Conservation (phyloP, 495 filamentous ascomycete genomes). For the Xylaria curta region DNA sequence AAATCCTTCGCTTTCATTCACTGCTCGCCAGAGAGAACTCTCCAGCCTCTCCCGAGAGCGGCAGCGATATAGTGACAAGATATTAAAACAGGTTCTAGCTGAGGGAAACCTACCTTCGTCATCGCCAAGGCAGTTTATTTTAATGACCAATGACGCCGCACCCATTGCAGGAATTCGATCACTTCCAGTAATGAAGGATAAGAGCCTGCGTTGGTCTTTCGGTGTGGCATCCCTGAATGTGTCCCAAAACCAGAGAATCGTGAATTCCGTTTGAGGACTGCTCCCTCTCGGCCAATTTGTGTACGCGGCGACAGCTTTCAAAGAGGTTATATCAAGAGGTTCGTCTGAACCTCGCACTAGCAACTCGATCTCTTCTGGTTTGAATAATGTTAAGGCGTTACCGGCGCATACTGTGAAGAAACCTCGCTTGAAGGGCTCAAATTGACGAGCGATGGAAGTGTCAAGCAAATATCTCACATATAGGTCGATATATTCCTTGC, state of each 20-base stretch:
- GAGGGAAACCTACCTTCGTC: constrained; percentile 78
- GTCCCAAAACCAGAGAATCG: constrained; percentile 89
- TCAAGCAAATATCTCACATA: constrained; percentile 86
- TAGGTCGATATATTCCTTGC: constrained; percentile 85
- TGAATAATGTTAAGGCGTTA: constrained; percentile 87
- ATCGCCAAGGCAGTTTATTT: constrained; percentile 75
- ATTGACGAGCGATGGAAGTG: constrained; percentile 78
- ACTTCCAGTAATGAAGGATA: constrained; percentile 92
- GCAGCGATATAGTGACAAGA: constrained; percentile 78
- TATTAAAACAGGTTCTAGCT: constrained; percentile 93
- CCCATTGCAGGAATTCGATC: constrained; percentile 94
- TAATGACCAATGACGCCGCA: constrained; percentile 78
- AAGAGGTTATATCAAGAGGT: constrained; percentile 74
- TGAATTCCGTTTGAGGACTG: constrained; percentile 58
- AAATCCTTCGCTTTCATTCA: constrained; percentile 91
- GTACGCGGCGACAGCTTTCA: constrained; percentile 81
- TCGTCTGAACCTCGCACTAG: constrained; percentile 90
- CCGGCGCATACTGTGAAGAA: constrained; percentile 94
- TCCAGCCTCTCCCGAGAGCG: constrained; percentile 67
- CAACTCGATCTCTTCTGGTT: constrained; percentile 94
- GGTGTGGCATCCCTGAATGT: constrained; percentile 71
- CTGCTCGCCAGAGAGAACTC: constrained; percentile 80
- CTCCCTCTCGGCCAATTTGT: constrained; percentile 71
- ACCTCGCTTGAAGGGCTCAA: constrained; percentile 93
- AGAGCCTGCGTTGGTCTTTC: constrained; percentile 73